Evolutionary conservation across 768 basidiomycete species (phyloP), one percentile per base, ranked within the genome.

Genomic region (Polyporus arcularius): DNA sequence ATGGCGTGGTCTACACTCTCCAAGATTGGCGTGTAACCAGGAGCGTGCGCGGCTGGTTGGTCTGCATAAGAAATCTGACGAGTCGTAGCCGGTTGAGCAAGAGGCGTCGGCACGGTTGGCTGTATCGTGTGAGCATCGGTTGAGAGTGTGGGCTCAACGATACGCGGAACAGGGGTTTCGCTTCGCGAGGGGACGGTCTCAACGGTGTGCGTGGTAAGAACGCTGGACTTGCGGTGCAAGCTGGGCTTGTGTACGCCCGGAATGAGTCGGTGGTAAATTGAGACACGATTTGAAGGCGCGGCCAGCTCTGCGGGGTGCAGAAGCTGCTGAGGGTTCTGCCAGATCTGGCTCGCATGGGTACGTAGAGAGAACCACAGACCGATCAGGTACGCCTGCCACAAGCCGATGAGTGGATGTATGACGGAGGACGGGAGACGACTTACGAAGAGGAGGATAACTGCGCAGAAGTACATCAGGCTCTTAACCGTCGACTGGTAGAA

Each of bases 351-450:
- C 7, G 97, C 97, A 71, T 99, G 97, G 1, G 97, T 99, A 49
- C 94, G 89, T 16, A 99, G 85, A 41, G 97, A 98, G 79, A 99
- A 99, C 97, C 97, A 98, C 0, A 98, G 80, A 39, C 97, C 97
- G 60, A 98, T 85, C 48, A 98, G 84, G 74, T 99, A 99, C 1
- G 97, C 98, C 95, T 98, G 65, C 47, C 21, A 15, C 38, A 18
- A 46, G 16, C 39, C 1, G 39, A 32, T 53, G 10, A 18, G 18
- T 28, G 43, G 54, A 30, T 26, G 38, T 4, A 4, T 3, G 12
- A 64, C 49, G 8, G 12, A 51, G 52, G 61, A 53, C 47, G 8
- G 45, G 14, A 52, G 54, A 40, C 18, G 30, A 83, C 94, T 75
- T 69, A 98, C 96, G 65, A 99, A 85, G 35, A 98, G 70, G 31